A percentile compares a stretch with the other conserved stretches of the same genome.
These are phyloP conservation scores for Barnettozyma californica DNA, from an alignment of 805 yeast genomes.

Conservation along the genomic window DNA sequence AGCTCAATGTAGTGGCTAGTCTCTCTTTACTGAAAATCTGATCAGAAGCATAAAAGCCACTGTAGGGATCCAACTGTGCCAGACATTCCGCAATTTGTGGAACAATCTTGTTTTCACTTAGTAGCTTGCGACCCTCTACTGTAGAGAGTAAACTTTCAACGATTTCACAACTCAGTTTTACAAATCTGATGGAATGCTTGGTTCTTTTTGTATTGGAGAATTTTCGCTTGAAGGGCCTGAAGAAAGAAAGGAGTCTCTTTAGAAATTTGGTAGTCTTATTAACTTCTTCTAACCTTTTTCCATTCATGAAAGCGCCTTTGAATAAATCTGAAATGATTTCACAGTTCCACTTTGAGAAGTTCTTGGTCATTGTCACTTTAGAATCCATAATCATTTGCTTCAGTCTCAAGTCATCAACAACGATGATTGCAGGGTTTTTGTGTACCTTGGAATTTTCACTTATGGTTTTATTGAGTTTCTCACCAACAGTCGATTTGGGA, in stretches of 20 bases:
- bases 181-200: conserved; percentile 48
- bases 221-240: conserved; percentile 84
- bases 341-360: conserved; percentile 87
- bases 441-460: conserved; percentile 18
- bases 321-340: conserved; percentile 61
- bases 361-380: conserved; percentile 71
- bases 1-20: conserved; percentile 57
- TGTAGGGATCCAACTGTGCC: conserved; percentile 76
- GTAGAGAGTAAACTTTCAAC: conserved; percentile 58
- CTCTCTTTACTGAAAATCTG: conserved; percentile 64
- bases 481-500: conserved; percentile 4
- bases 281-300: conserved; percentile 70
- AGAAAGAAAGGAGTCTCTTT: conserved; percentile 79
- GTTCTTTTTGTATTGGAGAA: conserved; percentile 53
- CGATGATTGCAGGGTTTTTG: conserved; percentile 7
- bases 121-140: conserved; percentile 60
- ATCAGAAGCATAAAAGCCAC: conserved; percentile 67
- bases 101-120: conserved; percentile 68
- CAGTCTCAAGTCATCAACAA: conserved; percentile 57
- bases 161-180: conserved; percentile 71
- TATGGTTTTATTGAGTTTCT: conserved; percentile 12
- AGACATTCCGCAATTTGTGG: conserved; percentile 88
- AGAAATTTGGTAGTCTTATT: conserved; percentile 77
- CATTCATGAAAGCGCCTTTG: conserved; percentile 75
- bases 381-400: conserved; percentile 62